phyloP scores from a whole-genome alignment of 305 asterid species.

The Fraxinus xanthoxyloides region DNA sequence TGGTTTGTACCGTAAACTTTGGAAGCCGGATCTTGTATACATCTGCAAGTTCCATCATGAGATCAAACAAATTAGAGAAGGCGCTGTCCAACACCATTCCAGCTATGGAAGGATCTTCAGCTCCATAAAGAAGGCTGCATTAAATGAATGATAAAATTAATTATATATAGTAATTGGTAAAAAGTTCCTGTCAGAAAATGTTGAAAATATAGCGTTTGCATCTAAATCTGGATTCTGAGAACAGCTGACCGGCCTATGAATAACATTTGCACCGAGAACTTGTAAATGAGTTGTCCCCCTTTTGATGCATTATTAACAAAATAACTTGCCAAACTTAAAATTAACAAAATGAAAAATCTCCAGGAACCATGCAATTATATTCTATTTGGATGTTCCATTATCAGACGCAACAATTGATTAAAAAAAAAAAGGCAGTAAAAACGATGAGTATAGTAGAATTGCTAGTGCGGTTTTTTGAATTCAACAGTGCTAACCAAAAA shows the following conservation, averaged over 20 bases:
- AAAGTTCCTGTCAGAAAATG: neutral
- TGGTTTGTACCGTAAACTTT: constrained; percentile 60
- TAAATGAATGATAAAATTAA: constrained; percentile 18
- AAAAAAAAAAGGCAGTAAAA: neutral
- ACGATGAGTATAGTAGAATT: neutral
- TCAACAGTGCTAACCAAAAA: constrained; percentile 16
- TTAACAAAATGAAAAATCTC: neutral
- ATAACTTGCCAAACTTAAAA: constrained; percentile 9
- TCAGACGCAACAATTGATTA: constrained; percentile 2
- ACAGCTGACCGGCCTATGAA: constrained; percentile 2
- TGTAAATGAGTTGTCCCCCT: neutral
- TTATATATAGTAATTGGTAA: constrained; percentile 5
- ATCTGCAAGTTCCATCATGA: constrained; percentile 96
- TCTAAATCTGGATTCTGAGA: neutral
- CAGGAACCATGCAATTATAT: neutral
- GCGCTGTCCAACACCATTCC: constrained; percentile 99
- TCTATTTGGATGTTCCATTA: neutral
- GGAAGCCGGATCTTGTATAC: constrained; percentile 95
- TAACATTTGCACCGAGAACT: constrained; percentile 12
- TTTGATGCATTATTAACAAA: neutral
- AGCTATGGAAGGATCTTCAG: constrained; percentile 98
- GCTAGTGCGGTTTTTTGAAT: constrained; percentile 15
- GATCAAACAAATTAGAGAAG: constrained; percentile 85
- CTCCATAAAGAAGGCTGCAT: constrained; percentile 95
- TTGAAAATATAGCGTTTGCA: constrained; percentile 11